These are phyloP conservation scores for Teratosphaeria gauchensis DNA, from an alignment of 2,329 filamentous ascomycete species.

Conservation along the genomic window DNA sequence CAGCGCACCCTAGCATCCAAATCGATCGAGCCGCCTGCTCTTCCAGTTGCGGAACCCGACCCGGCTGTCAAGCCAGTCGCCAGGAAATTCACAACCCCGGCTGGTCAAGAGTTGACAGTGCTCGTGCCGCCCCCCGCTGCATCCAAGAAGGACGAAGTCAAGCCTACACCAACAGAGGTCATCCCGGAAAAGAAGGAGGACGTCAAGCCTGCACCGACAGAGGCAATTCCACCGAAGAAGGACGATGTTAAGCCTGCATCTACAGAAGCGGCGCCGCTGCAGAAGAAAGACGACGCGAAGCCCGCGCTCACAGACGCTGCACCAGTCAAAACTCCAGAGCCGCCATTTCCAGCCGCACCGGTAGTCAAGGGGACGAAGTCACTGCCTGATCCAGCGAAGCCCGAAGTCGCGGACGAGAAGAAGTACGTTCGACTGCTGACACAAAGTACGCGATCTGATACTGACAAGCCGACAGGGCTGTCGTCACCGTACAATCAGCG, in stretches of 20 bases:
- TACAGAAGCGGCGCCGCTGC: background rate
- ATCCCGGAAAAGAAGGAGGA: background rate
- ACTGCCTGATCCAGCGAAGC: background rate
- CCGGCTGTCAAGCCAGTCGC: background rate
- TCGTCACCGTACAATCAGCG: background rate
- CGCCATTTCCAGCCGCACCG: background rate
- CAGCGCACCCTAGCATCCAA: background rate
- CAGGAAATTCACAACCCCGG: background rate
- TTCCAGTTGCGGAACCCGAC: background rate
- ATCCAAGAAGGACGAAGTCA: background rate
- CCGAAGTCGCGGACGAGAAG: background rate
- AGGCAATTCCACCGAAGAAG: background rate
- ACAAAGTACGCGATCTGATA: background rate
- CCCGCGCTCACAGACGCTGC: background rate
- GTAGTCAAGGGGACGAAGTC: background rate
- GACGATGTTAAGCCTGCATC: background rate
- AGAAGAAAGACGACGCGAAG: background rate
- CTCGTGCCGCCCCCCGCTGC: background rate
- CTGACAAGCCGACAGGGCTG: background rate
- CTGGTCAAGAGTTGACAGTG: background rate
- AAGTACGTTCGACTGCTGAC: background rate
- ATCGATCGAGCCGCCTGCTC: background rate
- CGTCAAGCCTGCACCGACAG: background rate
- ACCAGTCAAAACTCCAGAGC: background rate
- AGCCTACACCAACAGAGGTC: background rate